phyloP scores from a whole-genome alignment of 2,329 filamentous ascomycete genomes.

The Dactylellina cionopaga region DNA sequence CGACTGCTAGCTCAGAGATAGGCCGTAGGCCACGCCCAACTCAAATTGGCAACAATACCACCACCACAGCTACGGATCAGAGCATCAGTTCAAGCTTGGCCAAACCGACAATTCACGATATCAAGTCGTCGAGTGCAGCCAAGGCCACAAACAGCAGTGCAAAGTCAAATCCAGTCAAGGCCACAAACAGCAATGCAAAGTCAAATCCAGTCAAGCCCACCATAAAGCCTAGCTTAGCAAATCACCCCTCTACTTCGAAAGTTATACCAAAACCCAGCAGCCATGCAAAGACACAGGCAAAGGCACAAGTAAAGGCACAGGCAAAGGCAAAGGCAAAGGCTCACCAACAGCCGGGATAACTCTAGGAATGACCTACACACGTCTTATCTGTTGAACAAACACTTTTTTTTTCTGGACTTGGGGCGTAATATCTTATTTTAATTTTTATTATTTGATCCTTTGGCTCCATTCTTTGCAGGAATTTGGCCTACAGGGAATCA shows the following conservation, averaged over 20 bases:
- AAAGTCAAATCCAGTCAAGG: neutral
- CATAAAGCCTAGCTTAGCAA: neutral
- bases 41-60: neutral
- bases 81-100: neutral
- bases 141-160: neutral
- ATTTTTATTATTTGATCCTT: neutral
- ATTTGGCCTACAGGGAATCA: neutral
- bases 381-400: no score
- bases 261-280: no score
- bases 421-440: neutral
- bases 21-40: constrained; percentile 6
- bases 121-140: neutral
- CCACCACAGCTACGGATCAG: neutral
- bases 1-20: neutral
- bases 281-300: neutral
- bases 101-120: neutral
- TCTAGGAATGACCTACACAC: neutral
- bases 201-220: neutral
- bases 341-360: neutral
- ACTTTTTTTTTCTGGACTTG: no score
- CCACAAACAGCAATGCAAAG: neutral
- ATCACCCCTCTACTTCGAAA: no score
- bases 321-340: neutral
- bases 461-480: neutral
- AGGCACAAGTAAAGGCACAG: neutral